These are phyloP conservation scores for Venturia oleaginea DNA, from an alignment of 2,329 filamentous ascomycete genomes.

Conservation along the genomic window DNA sequence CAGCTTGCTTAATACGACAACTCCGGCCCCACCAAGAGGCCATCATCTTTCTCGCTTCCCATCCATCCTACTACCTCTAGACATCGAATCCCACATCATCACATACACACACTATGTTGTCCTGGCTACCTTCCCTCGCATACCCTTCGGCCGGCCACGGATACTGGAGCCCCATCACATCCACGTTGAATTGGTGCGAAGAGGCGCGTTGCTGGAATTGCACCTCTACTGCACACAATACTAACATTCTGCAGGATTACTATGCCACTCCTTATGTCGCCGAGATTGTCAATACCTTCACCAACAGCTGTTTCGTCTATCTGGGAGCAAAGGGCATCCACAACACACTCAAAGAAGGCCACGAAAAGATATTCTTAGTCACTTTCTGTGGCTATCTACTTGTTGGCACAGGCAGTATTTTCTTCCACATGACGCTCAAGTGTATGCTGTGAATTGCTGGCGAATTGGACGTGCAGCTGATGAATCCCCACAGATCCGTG, in stretches of 20 bases:
- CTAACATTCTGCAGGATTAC: conserved; percentile 48
- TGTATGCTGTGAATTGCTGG: conserved; percentile 34
- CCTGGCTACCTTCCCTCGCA: conserved; percentile 26
- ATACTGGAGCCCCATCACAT: conserved; percentile 62
- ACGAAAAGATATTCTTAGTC: conserved; percentile 68
- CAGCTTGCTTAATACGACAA: not conserved
- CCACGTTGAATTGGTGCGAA: conserved; percentile 72
- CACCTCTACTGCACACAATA: not conserved
- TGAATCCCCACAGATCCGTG: conserved; percentile 46
- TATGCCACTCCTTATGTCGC: conserved; percentile 67
- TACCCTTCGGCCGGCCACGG: conserved; percentile 46
- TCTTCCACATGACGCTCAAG: conserved; percentile 56
- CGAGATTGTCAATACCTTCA: conserved; percentile 71
- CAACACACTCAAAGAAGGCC: conserved; percentile 62
- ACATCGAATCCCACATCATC: not conserved
- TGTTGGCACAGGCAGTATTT: conserved; percentile 52
- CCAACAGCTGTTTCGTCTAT: conserved; percentile 73
- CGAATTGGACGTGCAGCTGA: not conserved
- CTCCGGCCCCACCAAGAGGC: not conserved
- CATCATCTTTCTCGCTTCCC: not conserved
- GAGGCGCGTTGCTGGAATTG: conserved; percentile 43
- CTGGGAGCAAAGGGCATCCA: conserved; percentile 66
- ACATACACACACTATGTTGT: not conserved
- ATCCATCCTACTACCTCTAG: not conserved
- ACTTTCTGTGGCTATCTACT: conserved; percentile 53